Conservation (phyloP, 768 basidiomycete species). For the Phylloporus scabripes region DNA sequence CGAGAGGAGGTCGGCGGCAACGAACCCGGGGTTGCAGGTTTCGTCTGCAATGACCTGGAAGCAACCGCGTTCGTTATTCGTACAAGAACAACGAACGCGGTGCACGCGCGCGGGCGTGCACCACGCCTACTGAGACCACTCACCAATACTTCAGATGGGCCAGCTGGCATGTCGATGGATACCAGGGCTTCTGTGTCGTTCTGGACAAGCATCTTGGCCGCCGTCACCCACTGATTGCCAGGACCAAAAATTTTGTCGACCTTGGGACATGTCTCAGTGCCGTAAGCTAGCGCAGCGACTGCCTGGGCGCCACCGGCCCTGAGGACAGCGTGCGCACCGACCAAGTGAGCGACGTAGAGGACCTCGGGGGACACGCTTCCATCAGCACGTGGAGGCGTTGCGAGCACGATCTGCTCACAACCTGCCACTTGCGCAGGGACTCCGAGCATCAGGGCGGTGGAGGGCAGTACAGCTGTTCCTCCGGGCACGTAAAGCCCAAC, state of each 20-base stretch:
- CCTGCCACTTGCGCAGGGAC: constrained; percentile 97
- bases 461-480: constrained; percentile 93
- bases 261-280: constrained; percentile 91
- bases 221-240: constrained; percentile 99
- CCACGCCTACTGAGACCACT: constrained; percentile 49
- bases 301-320: constrained; percentile 98
- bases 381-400: constrained; percentile 92
- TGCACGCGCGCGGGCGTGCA: constrained; percentile 51
- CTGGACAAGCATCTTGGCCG: constrained; percentile 98
- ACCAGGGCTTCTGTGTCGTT: constrained; percentile 97
- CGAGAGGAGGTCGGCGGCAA: constrained; percentile 94
- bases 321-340: constrained; percentile 85
- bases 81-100: constrained; percentile 37
- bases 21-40: constrained; percentile 80
- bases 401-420: constrained; percentile 86
- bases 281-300: constrained; percentile 93
- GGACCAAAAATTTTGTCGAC: constrained; percentile 99
- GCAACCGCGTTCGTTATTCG: constrained; percentile 28
- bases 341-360: constrained; percentile 89
- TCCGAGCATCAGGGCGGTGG: constrained; percentile 96
- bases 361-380: constrained; percentile 96
- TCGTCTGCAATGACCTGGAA: constrained; percentile 88
- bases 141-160: constrained; percentile 95
- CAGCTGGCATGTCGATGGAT: constrained; percentile 98
- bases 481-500: constrained; percentile 98